These are phyloP conservation scores for Fusarium albidum DNA, from an alignment of 2,329 filamentous ascomycete species.

Conservation along the genomic window DNA sequence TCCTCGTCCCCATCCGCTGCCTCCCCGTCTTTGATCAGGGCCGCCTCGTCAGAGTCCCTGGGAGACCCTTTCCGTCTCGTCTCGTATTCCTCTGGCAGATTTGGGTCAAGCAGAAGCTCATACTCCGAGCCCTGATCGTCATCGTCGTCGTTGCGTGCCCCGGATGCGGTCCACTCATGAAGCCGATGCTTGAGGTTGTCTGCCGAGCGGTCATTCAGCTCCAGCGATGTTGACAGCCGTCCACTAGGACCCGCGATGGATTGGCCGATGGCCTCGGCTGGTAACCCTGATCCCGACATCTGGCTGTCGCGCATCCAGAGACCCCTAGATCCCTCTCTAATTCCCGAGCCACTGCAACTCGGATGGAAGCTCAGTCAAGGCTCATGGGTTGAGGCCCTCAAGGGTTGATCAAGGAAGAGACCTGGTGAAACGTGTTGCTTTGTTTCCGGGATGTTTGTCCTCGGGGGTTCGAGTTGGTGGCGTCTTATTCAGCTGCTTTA, in stretches of 20 bases:
- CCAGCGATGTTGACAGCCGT: constrained; percentile 40
- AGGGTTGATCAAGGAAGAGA: neutral
- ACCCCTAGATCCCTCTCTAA: neutral
- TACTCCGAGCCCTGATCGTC: constrained; percentile 60
- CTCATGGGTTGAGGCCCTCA: neutral
- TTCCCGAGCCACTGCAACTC: neutral
- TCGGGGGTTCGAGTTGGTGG: constrained; percentile 32
- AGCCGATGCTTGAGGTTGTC: constrained; percentile 44
- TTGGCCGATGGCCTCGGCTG: constrained; percentile 36
- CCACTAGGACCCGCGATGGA: constrained; percentile 37
- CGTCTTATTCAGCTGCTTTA: constrained; percentile 27
- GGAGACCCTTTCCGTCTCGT: constrained; percentile 40
- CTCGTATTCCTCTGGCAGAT: constrained; percentile 55
- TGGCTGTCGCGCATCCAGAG: constrained; percentile 13
- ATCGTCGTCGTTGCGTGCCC: constrained; percentile 49
- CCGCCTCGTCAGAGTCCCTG: constrained; percentile 33
- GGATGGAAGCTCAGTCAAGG: no score
- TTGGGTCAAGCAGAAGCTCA: constrained; percentile 65
- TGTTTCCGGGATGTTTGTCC: constrained; percentile 15
- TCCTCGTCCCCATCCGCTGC: constrained; percentile 46
- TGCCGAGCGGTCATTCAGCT: constrained; percentile 33
- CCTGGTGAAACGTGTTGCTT: constrained; percentile 30
- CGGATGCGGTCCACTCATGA: constrained; percentile 53
- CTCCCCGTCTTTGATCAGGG: constrained; percentile 26
- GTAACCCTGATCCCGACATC: constrained; percentile 9